A percentile compares a stretch with the other conserved stretches of the same genome.
Evolutionary conservation across 106 monocot genomes (phyloP).

Genomic region (Triglochin maritima): DNA sequence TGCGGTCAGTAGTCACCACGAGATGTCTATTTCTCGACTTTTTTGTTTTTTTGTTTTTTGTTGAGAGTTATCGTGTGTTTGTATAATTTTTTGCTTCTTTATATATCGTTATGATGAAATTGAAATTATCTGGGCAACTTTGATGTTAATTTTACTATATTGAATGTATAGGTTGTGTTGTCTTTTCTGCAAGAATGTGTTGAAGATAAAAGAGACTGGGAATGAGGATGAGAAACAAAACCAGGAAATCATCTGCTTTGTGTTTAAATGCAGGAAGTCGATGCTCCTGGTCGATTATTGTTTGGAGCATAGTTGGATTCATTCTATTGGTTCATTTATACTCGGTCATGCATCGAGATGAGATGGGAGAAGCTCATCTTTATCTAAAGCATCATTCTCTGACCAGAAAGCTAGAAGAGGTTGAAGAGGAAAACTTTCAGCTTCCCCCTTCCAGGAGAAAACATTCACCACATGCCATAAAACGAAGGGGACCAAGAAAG

Average conservation of each 20-base stretch:
- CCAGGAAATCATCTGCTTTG: slow-evolving; percentile 67
- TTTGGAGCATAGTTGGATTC: slow-evolving; percentile 50
- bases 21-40: no score
- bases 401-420: slow-evolving; percentile 49
- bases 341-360: slow-evolving; percentile 17
- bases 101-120: neutral
- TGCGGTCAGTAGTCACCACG: no score
- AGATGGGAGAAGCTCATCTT: slow-evolving; percentile 15
- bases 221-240: slow-evolving; percentile 71
- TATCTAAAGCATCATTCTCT: slow-evolving; percentile 14
- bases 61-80: neutral
- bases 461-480: slow-evolving; percentile 50
- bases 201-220: slow-evolving; percentile 36
- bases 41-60: no score
- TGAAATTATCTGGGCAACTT: neutral
- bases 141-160: neutral
- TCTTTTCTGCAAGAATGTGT: slow-evolving; percentile 33
- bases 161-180: neutral
- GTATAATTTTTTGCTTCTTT: neutral
- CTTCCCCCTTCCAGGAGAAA: slow-evolving; percentile 44
- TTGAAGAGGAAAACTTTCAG: slow-evolving; percentile 66
- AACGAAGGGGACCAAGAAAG: slow-evolving; percentile 61
- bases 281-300: slow-evolving; percentile 26
- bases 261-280: slow-evolving; percentile 61
- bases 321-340: slow-evolving; percentile 50